A percentile compares a stretch with the other conserved stretches of the same genome.
These are phyloP conservation scores for Suillus weaverae DNA, from an alignment of 768 basidiomycete genomes.

Conservation along the genomic window DNA sequence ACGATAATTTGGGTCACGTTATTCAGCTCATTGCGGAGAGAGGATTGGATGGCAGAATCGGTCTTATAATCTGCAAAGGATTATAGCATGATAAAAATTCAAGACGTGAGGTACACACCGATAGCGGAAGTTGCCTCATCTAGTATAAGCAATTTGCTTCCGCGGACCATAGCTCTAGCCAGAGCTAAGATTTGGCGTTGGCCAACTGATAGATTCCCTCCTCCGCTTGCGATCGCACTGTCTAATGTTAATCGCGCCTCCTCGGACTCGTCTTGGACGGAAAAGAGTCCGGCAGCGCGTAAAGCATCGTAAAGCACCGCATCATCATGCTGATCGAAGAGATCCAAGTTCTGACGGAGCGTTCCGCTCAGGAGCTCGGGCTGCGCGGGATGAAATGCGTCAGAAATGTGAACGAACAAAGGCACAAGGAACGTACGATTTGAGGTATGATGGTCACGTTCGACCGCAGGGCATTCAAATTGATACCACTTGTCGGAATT, in stretches of 20 bases:
- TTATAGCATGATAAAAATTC: neutral
- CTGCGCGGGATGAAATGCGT: slow-evolving; percentile 17
- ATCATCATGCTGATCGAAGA: slow-evolving; percentile 57
- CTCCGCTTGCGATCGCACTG: slow-evolving; percentile 43
- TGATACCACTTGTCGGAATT: slow-evolving; percentile 43
- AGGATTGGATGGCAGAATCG: slow-evolving; percentile 55
- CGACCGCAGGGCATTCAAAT: slow-evolving; percentile 52
- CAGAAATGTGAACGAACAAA: neutral
- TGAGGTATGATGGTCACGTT: slow-evolving; percentile 64
- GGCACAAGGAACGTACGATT: slow-evolving; percentile 35
- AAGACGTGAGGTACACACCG: neutral
- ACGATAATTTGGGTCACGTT: slow-evolving; percentile 56
- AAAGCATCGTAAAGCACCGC: slow-evolving; percentile 49
- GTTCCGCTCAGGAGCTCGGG: slow-evolving; percentile 57
- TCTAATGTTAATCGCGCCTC: slow-evolving; percentile 44
- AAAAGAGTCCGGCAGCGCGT: slow-evolving; percentile 46
- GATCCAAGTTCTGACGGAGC: slow-evolving; percentile 60
- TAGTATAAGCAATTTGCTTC: slow-evolving; percentile 55
- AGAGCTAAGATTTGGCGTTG: slow-evolving; percentile 62
- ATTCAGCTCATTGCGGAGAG: slow-evolving; percentile 47
- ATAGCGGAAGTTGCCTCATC: slow-evolving; percentile 45
- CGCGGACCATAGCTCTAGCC: slow-evolving; percentile 57
- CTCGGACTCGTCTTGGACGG: slow-evolving; percentile 38
- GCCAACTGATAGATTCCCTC: slow-evolving; percentile 53
- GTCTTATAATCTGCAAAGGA: slow-evolving; percentile 50